Evolutionary conservation across 139 green algal genomes (phyloP).

Genomic region (Ettlia oleoabundans): DNA sequence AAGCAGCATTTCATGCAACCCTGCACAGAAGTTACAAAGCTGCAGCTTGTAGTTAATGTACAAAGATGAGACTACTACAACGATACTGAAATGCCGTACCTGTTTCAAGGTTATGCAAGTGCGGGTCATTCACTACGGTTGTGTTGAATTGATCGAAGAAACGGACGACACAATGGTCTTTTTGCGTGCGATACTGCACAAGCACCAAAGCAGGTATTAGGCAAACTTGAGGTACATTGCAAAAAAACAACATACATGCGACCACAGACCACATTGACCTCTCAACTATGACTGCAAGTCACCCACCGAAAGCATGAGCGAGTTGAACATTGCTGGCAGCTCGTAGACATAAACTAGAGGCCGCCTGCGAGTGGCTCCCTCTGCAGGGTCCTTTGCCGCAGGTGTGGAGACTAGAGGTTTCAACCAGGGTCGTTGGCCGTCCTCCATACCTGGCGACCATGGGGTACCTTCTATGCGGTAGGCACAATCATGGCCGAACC

Average conservation of each 20-base stretch:
- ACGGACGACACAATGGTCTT: neutral
- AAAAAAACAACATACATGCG: no score
- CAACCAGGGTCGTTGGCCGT: conserved; percentile 44
- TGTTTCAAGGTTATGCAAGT: conserved; percentile 6
- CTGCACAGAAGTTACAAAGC: neutral
- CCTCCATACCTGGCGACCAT: conserved; percentile 24
- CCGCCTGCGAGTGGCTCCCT: conserved; percentile 43
- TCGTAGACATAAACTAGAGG: conserved; percentile 65
- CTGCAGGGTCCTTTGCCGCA: conserved; percentile 5
- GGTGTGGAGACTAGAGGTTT: conserved; percentile 21
- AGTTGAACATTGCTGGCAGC: conserved; percentile 50
- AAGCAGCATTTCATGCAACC: neutral
- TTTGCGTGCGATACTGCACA: neutral
- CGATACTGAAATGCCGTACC: neutral
- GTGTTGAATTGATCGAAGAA: neutral
- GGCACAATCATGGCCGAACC: conserved; percentile 69
- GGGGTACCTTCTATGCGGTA: neutral
- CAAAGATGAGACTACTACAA: neutral
- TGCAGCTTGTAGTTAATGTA: neutral
- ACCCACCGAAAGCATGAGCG: conserved; percentile 53
- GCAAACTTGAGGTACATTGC: no score
- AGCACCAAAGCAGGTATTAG: no score
- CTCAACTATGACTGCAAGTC: neutral
- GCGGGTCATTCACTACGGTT: neutral
- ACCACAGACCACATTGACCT: no score